Evolutionary conservation across 2,329 filamentous ascomycete genomes (phyloP), one percentile per base, ranked within the genome.

Genomic region (Tympanopsis confertula): DNA sequence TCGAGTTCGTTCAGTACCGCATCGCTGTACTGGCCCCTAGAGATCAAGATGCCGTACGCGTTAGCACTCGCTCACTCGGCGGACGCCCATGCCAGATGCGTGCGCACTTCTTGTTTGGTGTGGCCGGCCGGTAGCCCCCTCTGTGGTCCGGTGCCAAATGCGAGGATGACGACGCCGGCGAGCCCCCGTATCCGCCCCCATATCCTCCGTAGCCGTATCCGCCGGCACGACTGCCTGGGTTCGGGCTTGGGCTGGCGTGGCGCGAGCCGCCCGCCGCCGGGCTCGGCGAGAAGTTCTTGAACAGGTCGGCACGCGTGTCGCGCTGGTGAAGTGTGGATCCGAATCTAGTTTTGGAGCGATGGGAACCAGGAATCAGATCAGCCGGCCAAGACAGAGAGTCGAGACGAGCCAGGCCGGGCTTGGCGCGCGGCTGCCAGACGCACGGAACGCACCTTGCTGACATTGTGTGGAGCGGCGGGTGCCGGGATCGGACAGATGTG

Each of bases 1-100:
- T 98, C 91, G 42, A 98, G 71, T 62, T 94, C 87, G 55, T 86
- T 86, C 38, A 98, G 71, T 35, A 94, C 86, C 15, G 88, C 84
- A 51, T 93, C 82, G 54, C 82, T 89, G 58, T 96, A 96, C 57
- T 95, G 88, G 13, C 89, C 89, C 54, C 82, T 86, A 47, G 18
- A 17, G 3, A 22, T 37, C 19, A 40, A 30, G 14, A n/a, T 15
- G 19, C 13, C n/a, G 39, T 35, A 15, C 5, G 5, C n/a, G 24
- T 30, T n/a, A 17, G 17, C 33, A 26, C 5, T 19, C 26, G 12
- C 15, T 15, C 13, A 3, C 20, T 20, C 20, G 20, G n/a, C 18
- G 22, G 30, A 20, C 13, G 17, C 18, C 17, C 14, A 19, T 32
- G 26, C 20, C 7, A n/a, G 17, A 28, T 33, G 26, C 5, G 15